Conservation (phyloP, 805 yeast species). For the Candida namnaoensis region DNA sequence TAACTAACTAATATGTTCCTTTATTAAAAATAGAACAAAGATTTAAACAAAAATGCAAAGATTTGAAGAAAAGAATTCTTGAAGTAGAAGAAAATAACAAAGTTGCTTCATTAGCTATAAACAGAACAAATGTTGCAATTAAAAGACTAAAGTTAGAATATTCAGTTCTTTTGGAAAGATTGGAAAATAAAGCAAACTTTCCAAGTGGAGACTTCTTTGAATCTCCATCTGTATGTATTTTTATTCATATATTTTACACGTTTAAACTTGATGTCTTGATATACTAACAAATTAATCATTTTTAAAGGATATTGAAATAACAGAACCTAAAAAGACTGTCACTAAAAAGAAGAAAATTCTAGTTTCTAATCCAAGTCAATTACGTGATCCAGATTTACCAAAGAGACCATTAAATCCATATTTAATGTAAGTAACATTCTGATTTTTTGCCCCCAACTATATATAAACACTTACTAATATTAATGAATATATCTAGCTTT, state of each 20-base stretch:
- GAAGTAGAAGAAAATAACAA: constrained; percentile 77
- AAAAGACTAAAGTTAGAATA: constrained; percentile 79
- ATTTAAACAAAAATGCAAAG: constrained; percentile 56
- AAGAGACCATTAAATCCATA: constrained; percentile 89
- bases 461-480: constrained; percentile 3
- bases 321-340: constrained; percentile 11
- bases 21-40: constrained; percentile 8
- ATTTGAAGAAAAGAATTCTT: constrained; percentile 55
- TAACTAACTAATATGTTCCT: background rate
- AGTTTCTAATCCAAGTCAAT: constrained; percentile 6
- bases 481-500: constrained; percentile 23
- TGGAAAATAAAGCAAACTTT: constrained; percentile 46
- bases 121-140: constrained; percentile 67
- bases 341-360: constrained; percentile 20
- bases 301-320: constrained; percentile 6
- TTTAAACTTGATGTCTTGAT: background rate
- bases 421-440: constrained; percentile 29
- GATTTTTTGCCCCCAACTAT: background rate
- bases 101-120: constrained; percentile 62
- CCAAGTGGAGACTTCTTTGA: constrained; percentile 5
- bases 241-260: constrained; percentile 16
- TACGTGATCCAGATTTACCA: constrained; percentile 78
- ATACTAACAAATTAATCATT: constrained; percentile 3
- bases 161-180: constrained; percentile 66
- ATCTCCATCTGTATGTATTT: constrained; percentile 4